These are phyloP conservation scores for Russula ochroleuca DNA, from an alignment of 768 basidiomycete species.

Conservation along the genomic window DNA sequence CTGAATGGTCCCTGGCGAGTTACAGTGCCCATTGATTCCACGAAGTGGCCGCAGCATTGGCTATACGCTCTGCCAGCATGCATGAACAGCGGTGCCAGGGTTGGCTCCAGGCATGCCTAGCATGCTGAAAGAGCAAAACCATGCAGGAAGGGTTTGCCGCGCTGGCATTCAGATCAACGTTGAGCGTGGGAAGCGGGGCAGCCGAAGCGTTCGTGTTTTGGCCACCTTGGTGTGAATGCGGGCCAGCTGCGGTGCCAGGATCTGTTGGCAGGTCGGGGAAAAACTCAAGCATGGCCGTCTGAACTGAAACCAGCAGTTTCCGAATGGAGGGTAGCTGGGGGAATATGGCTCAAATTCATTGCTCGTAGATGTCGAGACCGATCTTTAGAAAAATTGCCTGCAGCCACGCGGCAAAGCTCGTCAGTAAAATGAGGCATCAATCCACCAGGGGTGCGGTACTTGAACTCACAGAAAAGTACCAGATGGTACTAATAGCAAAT, in stretches of 20 bases:
- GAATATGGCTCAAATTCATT: constrained; percentile 5
- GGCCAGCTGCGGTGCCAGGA: neutral
- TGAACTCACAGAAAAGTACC: constrained; percentile 4
- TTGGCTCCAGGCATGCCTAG: no score
- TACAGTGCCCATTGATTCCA: no score
- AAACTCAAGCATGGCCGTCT: no score
- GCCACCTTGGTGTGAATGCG: neutral
- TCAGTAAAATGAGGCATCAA: neutral
- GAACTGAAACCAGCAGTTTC: neutral
- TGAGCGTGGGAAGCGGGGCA: neutral
- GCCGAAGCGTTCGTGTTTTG: neutral
- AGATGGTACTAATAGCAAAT: neutral
- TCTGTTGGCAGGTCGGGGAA: no score
- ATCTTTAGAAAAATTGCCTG: constrained; percentile 11
- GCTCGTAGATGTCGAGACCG: constrained; percentile 7
- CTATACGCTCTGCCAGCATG: no score
- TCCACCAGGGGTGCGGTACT: neutral
- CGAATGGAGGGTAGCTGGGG: constrained; percentile 17
- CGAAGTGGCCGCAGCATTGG: no score
- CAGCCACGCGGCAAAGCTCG: neutral
- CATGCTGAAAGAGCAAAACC: no score
- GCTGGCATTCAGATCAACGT: constrained; percentile 3
- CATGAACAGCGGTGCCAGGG: no score
- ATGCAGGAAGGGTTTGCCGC: no score
- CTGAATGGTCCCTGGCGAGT: no score